Evolutionary conservation across 164 flowering plant species (phyloP), one percentile per base, ranked within the genome.

Genomic region (Macadamia integrifolia): DNA sequence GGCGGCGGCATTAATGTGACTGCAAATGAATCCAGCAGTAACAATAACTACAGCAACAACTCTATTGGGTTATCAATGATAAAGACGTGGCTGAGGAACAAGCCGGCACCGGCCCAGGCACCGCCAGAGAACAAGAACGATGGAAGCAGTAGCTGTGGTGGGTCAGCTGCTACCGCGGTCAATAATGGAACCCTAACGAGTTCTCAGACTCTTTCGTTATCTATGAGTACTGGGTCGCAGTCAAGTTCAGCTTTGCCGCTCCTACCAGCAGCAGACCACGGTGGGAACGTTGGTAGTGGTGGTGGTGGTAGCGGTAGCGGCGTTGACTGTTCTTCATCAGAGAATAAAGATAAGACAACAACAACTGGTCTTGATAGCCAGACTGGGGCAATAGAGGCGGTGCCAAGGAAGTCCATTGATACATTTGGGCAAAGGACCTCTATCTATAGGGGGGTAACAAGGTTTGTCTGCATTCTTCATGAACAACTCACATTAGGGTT

Each of bases 361-460:
- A 60, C 56, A 67, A 50, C 65, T 52, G 43, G 59, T 62, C 66
- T 70, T 66, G 89, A 82, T 66, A 66, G 73, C 56, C 82, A 79
- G 61, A 79, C 61, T 42, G 87, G 81, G 58, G 84, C 83, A 2
- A 66, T 83, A 0, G 97, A 89, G 52, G 81, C 87, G 0, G 85
- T 76, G 55, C 94, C 97, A 0, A 70, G 91, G 69, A 93, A 88
- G 65, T 81, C 96, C 44, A 79, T 88, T 62, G 98, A 93, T 63
- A 91, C 93, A 15, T 93, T 91, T 69, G 98, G 98, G 58, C 98
- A 93, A 58, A 78, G 97, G 58, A 93, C 98, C 62, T 93, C 98
- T 1, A 91, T 93, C 32, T 93, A 93, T 79, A 93, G 98, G 62
- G 98, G 98, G 66, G 98, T 93, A 18, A 93, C 98, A 58, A 91